Evolutionary conservation across 2,329 filamentous ascomycete genomes (phyloP).

Genomic region (Mycogone perniciosa): DNA sequence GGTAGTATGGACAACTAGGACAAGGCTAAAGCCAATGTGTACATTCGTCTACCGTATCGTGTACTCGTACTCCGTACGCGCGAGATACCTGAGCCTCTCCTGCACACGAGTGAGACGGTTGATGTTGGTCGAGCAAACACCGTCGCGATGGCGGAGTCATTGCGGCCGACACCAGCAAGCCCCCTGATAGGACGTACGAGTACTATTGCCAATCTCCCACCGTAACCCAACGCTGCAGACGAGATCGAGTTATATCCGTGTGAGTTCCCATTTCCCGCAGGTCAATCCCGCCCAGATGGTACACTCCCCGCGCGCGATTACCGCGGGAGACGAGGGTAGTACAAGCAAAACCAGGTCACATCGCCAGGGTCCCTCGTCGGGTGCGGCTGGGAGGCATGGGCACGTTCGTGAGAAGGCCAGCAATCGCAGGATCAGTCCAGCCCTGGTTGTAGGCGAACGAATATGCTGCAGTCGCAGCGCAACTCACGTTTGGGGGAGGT

Average conservation of each 20-base stretch:
- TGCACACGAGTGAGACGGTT: not conserved
- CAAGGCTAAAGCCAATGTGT: constrained; percentile 7
- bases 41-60: too few species aligned
- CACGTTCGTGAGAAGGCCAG: not conserved
- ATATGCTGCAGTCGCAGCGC: not conserved
- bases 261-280: too few species aligned
- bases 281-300: too few species aligned
- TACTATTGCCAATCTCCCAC: not conserved
- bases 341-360: too few species aligned
- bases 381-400: not conserved
- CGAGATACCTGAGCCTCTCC: not conserved
- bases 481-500: not conserved
- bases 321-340: not conserved
- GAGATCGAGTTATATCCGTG: not conserved
- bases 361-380: not conserved
- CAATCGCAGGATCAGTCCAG: not conserved
- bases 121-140: too few species aligned
- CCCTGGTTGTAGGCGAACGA: not conserved
- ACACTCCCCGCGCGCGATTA: not conserved
- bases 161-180: too few species aligned
- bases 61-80: not conserved
- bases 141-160: too few species aligned
- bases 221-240: not conserved
- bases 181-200: too few species aligned
- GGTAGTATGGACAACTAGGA: constrained; percentile 1